Conservation (phyloP, 768 basidiomycete genomes). For the Tricholoma hemisulphureum region DNA sequence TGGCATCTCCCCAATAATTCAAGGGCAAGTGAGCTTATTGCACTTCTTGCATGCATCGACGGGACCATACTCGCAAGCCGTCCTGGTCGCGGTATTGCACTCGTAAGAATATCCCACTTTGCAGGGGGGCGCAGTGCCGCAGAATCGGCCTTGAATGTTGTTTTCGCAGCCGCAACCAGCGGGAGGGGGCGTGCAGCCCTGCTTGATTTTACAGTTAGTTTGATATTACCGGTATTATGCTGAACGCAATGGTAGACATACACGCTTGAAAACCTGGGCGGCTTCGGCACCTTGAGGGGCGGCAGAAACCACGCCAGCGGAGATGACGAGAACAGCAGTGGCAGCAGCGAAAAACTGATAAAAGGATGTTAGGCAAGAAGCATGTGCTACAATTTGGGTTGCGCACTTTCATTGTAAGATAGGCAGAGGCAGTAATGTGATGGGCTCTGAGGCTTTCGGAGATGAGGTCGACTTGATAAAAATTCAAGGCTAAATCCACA, state of each 20-base stretch:
- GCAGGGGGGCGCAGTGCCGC: slow-evolving; percentile 18
- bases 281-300: slow-evolving; percentile 3
- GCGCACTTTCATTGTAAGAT: too few species aligned
- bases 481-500: too few species aligned
- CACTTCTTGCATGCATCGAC: slow-evolving; percentile 13
- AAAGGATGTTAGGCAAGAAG: too few species aligned
- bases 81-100: slow-evolving; percentile 12
- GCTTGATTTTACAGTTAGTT: too few species aligned
- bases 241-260: not conserved
- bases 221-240: not conserved
- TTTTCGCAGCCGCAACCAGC: slow-evolving; percentile 12
- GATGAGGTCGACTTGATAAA: too few species aligned
- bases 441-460: too few species aligned
- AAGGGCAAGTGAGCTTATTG: slow-evolving; percentile 13
- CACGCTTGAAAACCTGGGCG: slow-evolving; percentile 14
- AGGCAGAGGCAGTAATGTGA: too few species aligned
- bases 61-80: slow-evolving; percentile 14
- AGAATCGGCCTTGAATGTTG: slow-evolving; percentile 14
- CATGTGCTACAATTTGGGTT: too few species aligned
- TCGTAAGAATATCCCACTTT: slow-evolving; percentile 17
- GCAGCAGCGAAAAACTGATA: slow-evolving; percentile 12
- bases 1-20: too few species aligned
- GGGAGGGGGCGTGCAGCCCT: slow-evolving; percentile 14
- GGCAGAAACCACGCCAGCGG: slow-evolving; percentile 14
- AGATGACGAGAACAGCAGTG: slow-evolving; percentile 9